Evolutionary conservation across 2,329 filamentous ascomycete genomes (phyloP), one percentile per base, ranked within the genome.

Genomic region (Microdochium nivale): DNA sequence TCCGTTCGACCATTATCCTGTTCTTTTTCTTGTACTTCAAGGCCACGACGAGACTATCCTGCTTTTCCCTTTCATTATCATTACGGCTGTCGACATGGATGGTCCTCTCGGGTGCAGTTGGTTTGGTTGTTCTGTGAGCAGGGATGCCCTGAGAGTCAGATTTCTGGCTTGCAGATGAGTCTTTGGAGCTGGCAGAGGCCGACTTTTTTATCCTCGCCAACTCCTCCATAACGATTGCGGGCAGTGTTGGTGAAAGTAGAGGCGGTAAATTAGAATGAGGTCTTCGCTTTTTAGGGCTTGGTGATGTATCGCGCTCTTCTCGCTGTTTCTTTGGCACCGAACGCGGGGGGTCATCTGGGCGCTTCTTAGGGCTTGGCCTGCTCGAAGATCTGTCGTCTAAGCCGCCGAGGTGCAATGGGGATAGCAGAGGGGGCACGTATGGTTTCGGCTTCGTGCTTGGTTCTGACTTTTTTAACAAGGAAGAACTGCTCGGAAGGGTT

Each of bases 181-280:
- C 51, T 64, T 66, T 25, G 55, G 54, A 19, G 58, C 40, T 44
- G 3, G 40, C 21, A 23, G 40, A 44, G 8, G 21, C 40, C 5
- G 58, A 63, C 49, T 63, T 68, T 52, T 68, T 66, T n/a, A 65
- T 37, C 27, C 63, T 68, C 16, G 65, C 67, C 16, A 77, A 63
- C 27, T 73, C 72, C 52, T 71, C 73, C 54, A 81, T 76, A 0
- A 83, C 65, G 19, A 74, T 61, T 0, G 76, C 67, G 1, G 79
- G 79, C 7, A 83, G 62, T 0, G 78, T 82, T 0, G 79, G 79
- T 0, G 79, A 83, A 11, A 83, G 66, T 7, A 82, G 65, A 0
- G 72, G 66, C 1, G 78, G 79, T 25, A 81, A 62, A 47, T 66
- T 66, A 9, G 63, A 32, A 0, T 68, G 61, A 1, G 67, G 61